Evolutionary conservation across 352 stramenopile species (phyloP), one percentile per base, ranked within the genome.

Genomic region (Globisporangium nagaii): DNA sequence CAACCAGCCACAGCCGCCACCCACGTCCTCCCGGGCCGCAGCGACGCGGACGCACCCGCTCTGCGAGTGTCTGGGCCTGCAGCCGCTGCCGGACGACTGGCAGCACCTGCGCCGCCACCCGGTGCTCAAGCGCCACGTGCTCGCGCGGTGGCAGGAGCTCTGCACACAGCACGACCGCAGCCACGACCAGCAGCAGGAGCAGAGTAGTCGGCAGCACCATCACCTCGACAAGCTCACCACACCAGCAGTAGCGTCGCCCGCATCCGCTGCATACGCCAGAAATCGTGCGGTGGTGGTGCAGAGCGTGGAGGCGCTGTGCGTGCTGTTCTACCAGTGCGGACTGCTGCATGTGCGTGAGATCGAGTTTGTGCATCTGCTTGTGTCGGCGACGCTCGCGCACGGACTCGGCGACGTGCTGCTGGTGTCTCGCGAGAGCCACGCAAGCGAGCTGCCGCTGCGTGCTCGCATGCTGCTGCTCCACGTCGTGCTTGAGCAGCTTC

Each of bases 41-140:
- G 25, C 27, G 17, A 50, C 17, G 5, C 8, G 37, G 34, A 32
- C 17, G 36, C 73, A 78, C 19, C 60, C 67, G n/a, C 56, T 83
- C 25, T 83, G 73, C 39, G 73, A 83, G 30, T 79, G 71, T 32
- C 31, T 59, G 22, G 45, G 28, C 42, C 51, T 69, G 37, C 35
- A 57, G 45, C 35, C 46, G 15, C 34, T 56, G 54, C 27, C 46
- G 20, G 25, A 48, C 41, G 42, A 60, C 41, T 55, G 71, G 71
- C 64, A 58, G 1, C 39, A 66, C 39, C 40, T 82, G 51, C 54
- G 17, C 10, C 73, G 62, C 3, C 72, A 66, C 50, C 69, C 73
- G 1, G 73, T 84, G 49, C 71, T 84, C 36, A 79, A 74, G 56
- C 71, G 70, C 20, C 58, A 78, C 19, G 56, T 84, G 34, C 65